Conservation (phyloP, 129 eudicot species). For the Tanacetum coccineum region DNA sequence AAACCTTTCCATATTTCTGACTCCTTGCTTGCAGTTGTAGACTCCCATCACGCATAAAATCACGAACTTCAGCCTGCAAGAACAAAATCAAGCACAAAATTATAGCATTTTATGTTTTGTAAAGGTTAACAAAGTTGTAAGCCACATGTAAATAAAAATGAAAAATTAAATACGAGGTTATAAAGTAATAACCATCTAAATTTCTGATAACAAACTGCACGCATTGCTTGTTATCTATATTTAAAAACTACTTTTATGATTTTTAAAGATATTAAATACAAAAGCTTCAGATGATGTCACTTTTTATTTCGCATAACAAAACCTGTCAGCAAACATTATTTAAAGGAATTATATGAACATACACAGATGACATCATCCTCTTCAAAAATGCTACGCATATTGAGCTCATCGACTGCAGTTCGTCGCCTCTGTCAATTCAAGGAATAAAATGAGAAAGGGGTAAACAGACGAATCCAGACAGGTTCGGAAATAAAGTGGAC, state of each 20-base stretch:
- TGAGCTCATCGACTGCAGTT: slow-evolving; percentile 92
- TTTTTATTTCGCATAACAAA: neutral
- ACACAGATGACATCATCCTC: slow-evolving; percentile 96
- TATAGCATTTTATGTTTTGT: neutral
- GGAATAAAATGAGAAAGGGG: too few relatives aligned
- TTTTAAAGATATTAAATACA: too few relatives aligned
- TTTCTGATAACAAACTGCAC: too few relatives aligned
- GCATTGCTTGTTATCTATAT: too few relatives aligned
- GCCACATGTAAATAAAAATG: too few relatives aligned
- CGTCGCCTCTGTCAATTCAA: slow-evolving; percentile 58
- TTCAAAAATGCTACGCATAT: slow-evolving; percentile 94
- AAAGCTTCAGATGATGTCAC: too few relatives aligned
- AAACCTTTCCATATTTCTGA: slow-evolving; percentile 96
- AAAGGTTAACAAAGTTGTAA: too few relatives aligned
- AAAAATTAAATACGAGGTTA: neutral
- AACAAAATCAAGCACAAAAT: slow-evolving; percentile 9
- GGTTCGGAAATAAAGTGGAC: slow-evolving; percentile 8
- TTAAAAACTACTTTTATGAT: too few relatives aligned
- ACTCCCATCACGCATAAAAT: slow-evolving; percentile 87
- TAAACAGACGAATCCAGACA: too few relatives aligned
- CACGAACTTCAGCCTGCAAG: slow-evolving; percentile 87
- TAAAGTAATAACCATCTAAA: too few relatives aligned
- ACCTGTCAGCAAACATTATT: neutral
- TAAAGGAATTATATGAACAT: slow-evolving; percentile 27
- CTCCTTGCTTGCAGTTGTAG: slow-evolving; percentile 95